Evolutionary conservation across 2,329 filamentous ascomycete genomes (phyloP).

Genomic region (Venturia effusa): DNA sequence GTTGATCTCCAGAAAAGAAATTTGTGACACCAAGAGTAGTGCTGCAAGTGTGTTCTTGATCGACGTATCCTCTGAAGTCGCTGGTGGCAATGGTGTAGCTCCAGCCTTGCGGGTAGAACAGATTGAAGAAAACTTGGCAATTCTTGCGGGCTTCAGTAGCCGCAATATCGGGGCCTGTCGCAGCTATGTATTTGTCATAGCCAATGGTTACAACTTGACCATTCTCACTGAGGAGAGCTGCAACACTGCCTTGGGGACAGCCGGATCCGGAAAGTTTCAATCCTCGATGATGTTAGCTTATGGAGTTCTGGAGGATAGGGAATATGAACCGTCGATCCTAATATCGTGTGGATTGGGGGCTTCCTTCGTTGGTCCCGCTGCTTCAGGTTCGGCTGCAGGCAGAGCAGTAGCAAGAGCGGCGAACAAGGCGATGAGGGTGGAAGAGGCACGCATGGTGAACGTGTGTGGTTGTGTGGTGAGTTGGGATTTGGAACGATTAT

Average conservation of each 20-base stretch:
- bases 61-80: constrained; percentile 42
- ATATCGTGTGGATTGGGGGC: constrained; percentile 17
- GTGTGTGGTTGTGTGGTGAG: neutral
- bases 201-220: constrained; percentile 39
- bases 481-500: neutral
- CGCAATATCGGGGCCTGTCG: constrained; percentile 32
- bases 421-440: neutral
- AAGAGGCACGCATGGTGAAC: neutral
- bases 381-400: constrained; percentile 13
- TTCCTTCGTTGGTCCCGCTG: neutral
- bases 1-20: constrained; percentile 39
- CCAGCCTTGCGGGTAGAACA: constrained; percentile 41
- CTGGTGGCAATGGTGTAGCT: constrained; percentile 42
- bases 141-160: constrained; percentile 38
- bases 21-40: constrained; percentile 42
- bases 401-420: constrained; percentile 15
- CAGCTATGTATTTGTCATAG: constrained; percentile 42
- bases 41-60: constrained; percentile 34
- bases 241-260: constrained; percentile 35
- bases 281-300: constrained; percentile 18
- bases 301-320: neutral
- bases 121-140: constrained; percentile 43
- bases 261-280: constrained; percentile 38
- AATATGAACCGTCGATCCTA: constrained; percentile 16
- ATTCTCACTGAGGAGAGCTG: constrained; percentile 26